Percentiles rank a stretch among this genome's conserved stretches.
Evolutionary conservation across 768 basidiomycete genomes (phyloP).

Genomic region (Tylopilus balloui): DNA sequence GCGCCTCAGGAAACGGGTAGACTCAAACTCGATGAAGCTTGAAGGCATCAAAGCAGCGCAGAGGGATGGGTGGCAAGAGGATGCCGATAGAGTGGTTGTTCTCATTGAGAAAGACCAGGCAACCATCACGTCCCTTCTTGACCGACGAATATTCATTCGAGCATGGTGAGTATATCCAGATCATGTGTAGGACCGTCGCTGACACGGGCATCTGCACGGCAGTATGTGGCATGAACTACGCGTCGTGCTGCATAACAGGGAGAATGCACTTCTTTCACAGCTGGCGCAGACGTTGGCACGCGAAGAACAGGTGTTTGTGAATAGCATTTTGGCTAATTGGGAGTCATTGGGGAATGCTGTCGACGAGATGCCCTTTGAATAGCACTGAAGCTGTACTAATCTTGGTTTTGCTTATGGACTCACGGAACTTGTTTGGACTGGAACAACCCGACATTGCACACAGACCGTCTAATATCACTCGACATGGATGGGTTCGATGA

Average conservation of each 20-base stretch:
- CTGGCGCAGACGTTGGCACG: conserved; percentile 67
- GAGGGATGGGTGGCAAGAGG: conserved; percentile 84
- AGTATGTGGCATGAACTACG: conserved; percentile 97
- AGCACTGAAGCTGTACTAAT: conserved; percentile 25
- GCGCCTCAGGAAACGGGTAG: conserved; percentile 80
- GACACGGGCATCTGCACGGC: conserved; percentile 6
- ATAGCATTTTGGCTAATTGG: conserved; percentile 69
- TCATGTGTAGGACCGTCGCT: not conserved
- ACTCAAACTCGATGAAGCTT: conserved; percentile 67
- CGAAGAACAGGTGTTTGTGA: conserved; percentile 68
- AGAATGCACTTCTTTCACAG: conserved; percentile 75
- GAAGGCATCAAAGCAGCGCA: conserved; percentile 64
- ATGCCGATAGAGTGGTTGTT: conserved; percentile 69
- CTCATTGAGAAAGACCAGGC: conserved; percentile 84
- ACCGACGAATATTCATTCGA: conserved; percentile 80
- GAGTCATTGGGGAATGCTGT: conserved; percentile 62
- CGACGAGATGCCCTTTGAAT: conserved; percentile 85
- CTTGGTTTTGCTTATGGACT: conserved; percentile 12
- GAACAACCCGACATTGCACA: not conserved
- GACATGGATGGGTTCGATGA: conserved; percentile 78
- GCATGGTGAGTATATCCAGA: conserved; percentile 55
- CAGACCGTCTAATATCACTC: conserved; percentile 2
- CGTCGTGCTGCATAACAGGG: conserved; percentile 85
- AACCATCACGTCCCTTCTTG: conserved; percentile 67
- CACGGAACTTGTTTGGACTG: conserved; percentile 9